Evolutionary conservation across 306 rosid genomes (phyloP), one percentile per base, ranked within the genome.

Genomic region (Cicer yamashitae): DNA sequence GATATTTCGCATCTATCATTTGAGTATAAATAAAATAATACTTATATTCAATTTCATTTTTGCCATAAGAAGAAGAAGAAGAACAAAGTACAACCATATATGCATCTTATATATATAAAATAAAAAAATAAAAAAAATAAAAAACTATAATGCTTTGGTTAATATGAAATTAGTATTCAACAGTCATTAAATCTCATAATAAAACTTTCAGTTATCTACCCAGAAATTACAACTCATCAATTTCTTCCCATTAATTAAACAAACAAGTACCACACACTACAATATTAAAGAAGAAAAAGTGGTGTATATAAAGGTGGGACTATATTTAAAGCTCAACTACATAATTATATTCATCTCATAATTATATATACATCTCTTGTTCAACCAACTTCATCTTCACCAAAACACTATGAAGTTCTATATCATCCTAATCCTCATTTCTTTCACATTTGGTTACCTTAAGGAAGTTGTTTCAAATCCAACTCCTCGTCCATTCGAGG

Each of bases 401-500:
- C 15, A 54, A 48, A 52, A 75, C 54, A 50, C 25, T 39, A 83
- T 86, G 88, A 84, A 78, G 73, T 25, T 25, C 70, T 52, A 59
- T 38, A 41, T 10, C 46, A 48, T 75, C 59, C 37, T 86, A 14
- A 47, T 63, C 58, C 34, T 80, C 44, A 40, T 15, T 54, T 30
- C 20, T 9, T 30, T 48, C 73, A 8, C 41, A 47, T 74, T 40
- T 64, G 51, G 13, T 62, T 76, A 50, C 78, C 72, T 40, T 20
- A 76, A 76, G 7, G 22, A 61, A 47, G 86, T 52, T 37, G 68
- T 44, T 20, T 64, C 89, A 46, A 13, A 22, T 77, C 66, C 78
- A 7, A 69, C 52, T 70, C 56, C 74, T 81, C 14, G 11, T 52
- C 80, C 81, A 54, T 88, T 82, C 56, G 57, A 84, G 10, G 87